Evolutionary conservation across 768 basidiomycete genomes (phyloP).

Genomic region (Amanita phalloides): DNA sequence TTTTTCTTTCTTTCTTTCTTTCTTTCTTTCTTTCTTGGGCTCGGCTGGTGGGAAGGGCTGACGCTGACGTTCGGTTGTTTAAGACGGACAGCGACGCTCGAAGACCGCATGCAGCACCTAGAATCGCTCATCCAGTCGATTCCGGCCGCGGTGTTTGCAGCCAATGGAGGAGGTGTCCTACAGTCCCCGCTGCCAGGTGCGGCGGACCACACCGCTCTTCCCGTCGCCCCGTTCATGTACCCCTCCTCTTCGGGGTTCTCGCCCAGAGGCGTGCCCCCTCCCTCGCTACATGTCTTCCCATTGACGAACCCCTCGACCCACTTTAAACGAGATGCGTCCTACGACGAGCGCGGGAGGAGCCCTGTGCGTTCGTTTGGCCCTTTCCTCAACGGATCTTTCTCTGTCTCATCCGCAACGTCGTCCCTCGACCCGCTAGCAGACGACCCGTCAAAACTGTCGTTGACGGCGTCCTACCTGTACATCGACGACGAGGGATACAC

Average conservation of each 20-base stretch:
- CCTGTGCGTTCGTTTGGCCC: slow-evolving; percentile 30
- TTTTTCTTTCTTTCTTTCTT: background rate
- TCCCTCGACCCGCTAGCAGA: slow-evolving; percentile 38
- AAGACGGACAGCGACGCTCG: slow-evolving; percentile 73
- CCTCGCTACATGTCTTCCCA: slow-evolving; percentile 67
- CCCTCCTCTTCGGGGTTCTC: slow-evolving; percentile 22
- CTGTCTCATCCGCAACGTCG: slow-evolving; percentile 10
- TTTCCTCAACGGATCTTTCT: slow-evolving; percentile 24
- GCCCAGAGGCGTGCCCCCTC: slow-evolving; percentile 57
- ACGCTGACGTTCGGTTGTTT: background rate
- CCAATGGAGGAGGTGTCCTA: slow-evolving; percentile 24
- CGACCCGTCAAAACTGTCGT: slow-evolving; percentile 50
- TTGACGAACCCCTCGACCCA: slow-evolving; percentile 76
- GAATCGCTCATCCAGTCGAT: slow-evolving; percentile 81
- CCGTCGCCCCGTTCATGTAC: slow-evolving; percentile 30
- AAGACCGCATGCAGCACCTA: slow-evolving; percentile 83
- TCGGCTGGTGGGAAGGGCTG: too few relatives aligned
- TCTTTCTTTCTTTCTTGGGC: slow-evolving; percentile 1
- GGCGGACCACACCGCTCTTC: slow-evolving; percentile 13
- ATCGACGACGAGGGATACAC: slow-evolving; percentile 84
- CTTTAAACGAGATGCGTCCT: slow-evolving; percentile 37
- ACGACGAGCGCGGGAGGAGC: slow-evolving; percentile 34
- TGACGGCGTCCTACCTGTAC: slow-evolving; percentile 75
- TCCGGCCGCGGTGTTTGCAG: slow-evolving; percentile 69
- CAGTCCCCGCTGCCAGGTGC: slow-evolving; percentile 15